Percentiles rank a stretch among this genome's conserved stretches.
These are phyloP conservation scores for Parascedosporium putredinis DNA, from an alignment of 2,329 filamentous ascomycete genomes.

Conservation along the genomic window DNA sequence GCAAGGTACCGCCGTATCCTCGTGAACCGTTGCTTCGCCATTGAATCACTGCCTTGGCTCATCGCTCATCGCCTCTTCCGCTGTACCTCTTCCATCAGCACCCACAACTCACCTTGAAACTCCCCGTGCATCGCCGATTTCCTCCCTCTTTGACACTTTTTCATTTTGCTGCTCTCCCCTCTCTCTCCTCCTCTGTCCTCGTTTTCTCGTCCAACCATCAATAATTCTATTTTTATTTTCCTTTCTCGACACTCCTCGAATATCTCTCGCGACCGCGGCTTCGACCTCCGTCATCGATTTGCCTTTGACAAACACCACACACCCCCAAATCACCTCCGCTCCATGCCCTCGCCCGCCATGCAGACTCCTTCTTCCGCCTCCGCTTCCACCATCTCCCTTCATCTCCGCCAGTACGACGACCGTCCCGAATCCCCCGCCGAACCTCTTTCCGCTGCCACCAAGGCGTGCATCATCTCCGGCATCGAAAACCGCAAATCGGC, in stretches of 20 bases:
- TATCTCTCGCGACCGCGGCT: no score
- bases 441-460: conserved; percentile 1
- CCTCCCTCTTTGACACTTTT: no score
- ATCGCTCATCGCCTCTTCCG: not conserved
- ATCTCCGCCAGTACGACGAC: conserved; percentile 1
- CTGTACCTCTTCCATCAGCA: not conserved
- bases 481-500: conserved; percentile 1
- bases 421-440: not conserved
- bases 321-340: not conserved
- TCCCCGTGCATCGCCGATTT: no score
- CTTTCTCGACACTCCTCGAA: no score
- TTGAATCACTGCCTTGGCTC: not conserved
- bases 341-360: not conserved
- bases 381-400: not conserved
- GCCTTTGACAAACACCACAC: no score
- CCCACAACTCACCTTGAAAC: not conserved
- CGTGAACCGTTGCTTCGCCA: no score
- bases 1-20: no score
- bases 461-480: conserved; percentile 10
- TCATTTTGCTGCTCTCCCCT: not conserved
- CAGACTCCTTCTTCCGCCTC: not conserved
- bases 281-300: no score
- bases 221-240: no score
- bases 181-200: no score
- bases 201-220: no score